A percentile compares a stretch with the other conserved stretches of the same genome.
phyloP scores from a whole-genome alignment of 2,329 filamentous ascomycete genomes.

The Microdochium trichocladiopsis region DNA sequence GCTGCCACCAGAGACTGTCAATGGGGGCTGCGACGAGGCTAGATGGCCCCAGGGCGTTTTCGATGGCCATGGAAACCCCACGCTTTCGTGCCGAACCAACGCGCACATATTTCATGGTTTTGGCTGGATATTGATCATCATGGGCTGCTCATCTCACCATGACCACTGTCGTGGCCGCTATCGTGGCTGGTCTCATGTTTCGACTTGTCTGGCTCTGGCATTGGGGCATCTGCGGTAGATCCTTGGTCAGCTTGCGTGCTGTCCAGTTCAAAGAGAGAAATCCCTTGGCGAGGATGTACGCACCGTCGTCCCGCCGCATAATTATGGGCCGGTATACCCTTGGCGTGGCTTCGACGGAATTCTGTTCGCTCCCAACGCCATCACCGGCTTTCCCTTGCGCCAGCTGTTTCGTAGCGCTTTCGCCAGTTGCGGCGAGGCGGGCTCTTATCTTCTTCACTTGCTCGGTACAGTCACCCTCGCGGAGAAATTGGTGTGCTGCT shows the following conservation, averaged over 20 bases:
- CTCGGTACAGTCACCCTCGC: constrained; percentile 75
- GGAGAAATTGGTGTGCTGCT: constrained; percentile 83
- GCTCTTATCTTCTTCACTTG: constrained; percentile 66
- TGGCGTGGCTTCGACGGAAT: not conserved
- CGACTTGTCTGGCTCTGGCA: not conserved
- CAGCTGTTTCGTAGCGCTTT: constrained; percentile 52
- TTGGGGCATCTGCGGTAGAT: not conserved
- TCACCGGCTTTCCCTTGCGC: constrained; percentile 26
- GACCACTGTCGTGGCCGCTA: not conserved
- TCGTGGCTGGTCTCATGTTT: not conserved
- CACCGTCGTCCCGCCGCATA: not conserved
- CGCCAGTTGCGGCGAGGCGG: constrained; percentile 56
- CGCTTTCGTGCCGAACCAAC: no score
- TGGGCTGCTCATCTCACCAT: not conserved
- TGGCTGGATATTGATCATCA: not conserved
- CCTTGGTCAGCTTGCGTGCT: no score
- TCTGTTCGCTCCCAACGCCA: not conserved
- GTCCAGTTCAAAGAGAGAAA: no score
- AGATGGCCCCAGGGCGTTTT: no score
- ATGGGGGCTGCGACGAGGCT: no score
- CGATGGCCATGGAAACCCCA: no score
- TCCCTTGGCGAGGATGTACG: not conserved
- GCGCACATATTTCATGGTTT: no score
- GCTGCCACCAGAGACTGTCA: no score
- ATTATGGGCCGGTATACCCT: not conserved